Evolutionary conservation across 2,329 filamentous ascomycete species (phyloP).

Genomic region (Penicillium frequentans): DNA sequence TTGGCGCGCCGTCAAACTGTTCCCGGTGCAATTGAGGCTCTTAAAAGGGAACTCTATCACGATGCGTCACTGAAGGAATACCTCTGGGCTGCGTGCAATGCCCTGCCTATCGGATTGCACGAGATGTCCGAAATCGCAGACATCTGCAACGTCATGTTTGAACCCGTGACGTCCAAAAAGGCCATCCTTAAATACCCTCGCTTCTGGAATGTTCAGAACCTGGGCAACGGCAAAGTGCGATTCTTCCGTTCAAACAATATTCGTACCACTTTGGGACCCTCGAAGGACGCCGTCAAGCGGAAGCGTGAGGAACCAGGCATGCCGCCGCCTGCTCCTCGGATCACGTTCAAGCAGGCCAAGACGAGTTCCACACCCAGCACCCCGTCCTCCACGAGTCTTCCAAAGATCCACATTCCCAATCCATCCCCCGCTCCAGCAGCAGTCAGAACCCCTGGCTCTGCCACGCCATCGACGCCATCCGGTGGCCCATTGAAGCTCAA

Average conservation of each 20-base stretch:
- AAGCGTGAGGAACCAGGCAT: constrained; percentile 41
- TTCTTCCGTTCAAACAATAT: constrained; percentile 42
- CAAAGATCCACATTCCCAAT: constrained; percentile 37
- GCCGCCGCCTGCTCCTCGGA: constrained; percentile 36
- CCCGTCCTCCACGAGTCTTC: constrained; percentile 25
- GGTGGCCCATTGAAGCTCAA: constrained; percentile 45
- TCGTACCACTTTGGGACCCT: constrained; percentile 37
- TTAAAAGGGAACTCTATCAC: constrained; percentile 54
- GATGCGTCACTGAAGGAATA: constrained; percentile 53
- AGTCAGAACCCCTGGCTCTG: constrained; percentile 27
- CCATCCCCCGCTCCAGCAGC: constrained; percentile 28
- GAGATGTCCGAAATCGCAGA: constrained; percentile 60
- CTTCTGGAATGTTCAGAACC: constrained; percentile 56
- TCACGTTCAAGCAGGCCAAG: constrained; percentile 46
- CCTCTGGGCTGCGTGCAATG: constrained; percentile 58
- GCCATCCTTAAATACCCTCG: constrained; percentile 56
- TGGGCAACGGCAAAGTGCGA: constrained; percentile 49
- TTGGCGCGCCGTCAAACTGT: constrained; percentile 57
- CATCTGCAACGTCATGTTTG: constrained; percentile 58
- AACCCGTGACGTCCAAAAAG: constrained; percentile 50
- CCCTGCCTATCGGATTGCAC: constrained; percentile 50
- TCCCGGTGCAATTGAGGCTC: constrained; percentile 57
- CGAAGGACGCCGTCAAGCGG: constrained; percentile 36
- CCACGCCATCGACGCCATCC: constrained; percentile 33
- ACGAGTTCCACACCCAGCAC: constrained; percentile 22